Evolutionary conservation across 306 rosid genomes (phyloP), one percentile per base, ranked within the genome.

Genomic region (Vicia villosa): DNA sequence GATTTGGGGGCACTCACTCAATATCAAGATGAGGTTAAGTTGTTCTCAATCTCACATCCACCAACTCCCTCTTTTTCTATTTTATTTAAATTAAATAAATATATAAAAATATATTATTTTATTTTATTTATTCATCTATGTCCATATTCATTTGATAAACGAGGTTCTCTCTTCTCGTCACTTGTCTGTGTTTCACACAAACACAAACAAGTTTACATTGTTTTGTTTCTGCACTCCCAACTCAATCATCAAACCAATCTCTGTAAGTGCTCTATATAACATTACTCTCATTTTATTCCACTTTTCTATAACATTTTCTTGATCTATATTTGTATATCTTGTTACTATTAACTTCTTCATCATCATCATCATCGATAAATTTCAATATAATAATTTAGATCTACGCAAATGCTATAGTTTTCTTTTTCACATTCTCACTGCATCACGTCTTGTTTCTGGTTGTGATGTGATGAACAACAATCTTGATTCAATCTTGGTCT

Each of bases 231-330:
- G 57, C 78, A 61, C 66, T 68, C 71, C 34, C 55, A 20, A 50
- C 56, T 63, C 54, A 50, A 26, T 22, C 24, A 49, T 17, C 12
- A 49, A 50, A 10, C 78, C 79, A 58, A 47, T 68, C 37, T 77
- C 59, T 62, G 84, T 80, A 34, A 82, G 87, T 68, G 38, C 47
- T 67, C 47, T 51, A 69, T n/a, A 42, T 17, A 15, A 41, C 37
- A 10, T n/a, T 59, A 1, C 11, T 66, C 69, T 41, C 68, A 67
- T 69, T 66, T 69, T 42, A 2, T 12, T 72, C 6, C 34, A 30
- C 34, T 61, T 13, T 42, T 12, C 7, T 4, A 5, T n/a, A n/a
- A 13, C 5, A 4, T 45, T 5, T 3, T 46, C 20, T 55, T 40
- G 78, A 79, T 84, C 78, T 77, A 13, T 51, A 16, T n/a, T n/a